A percentile compares a stretch with the other conserved stretches of the same genome.
These are phyloP conservation scores for Sclerotinia glacialis DNA, from an alignment of 2,329 filamentous ascomycete genomes.

Conservation along the genomic window DNA sequence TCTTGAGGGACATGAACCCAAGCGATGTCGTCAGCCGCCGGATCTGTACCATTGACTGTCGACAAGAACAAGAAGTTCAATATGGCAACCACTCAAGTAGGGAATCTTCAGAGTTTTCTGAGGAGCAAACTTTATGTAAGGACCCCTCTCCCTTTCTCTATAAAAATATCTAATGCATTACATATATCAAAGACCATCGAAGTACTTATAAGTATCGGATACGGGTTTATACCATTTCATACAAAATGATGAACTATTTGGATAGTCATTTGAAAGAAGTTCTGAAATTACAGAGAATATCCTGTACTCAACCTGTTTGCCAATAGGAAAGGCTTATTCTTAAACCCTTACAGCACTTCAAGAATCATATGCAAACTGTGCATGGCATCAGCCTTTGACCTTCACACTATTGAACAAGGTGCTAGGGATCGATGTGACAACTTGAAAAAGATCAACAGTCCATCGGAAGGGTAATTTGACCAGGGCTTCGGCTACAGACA, in stretches of 20 bases:
- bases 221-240: not conserved
- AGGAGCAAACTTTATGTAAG: not conserved
- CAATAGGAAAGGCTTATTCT: slow-evolving; percentile 28
- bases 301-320: slow-evolving; percentile 23
- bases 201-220: slow-evolving; percentile 5
- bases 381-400: slow-evolving; percentile 27
- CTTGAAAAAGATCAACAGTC: too few species aligned
- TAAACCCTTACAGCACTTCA: slow-evolving; percentile 33
- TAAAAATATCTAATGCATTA: slow-evolving; percentile 16
- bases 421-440: too few species aligned
- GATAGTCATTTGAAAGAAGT: not conserved
- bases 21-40: not conserved
- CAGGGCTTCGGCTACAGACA: too few species aligned
- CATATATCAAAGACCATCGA: not conserved
- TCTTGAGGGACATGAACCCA: not conserved
- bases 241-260: slow-evolving; percentile 11
- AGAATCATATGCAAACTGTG: slow-evolving; percentile 29
- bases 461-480: too few species aligned
- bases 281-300: slow-evolving; percentile 15
- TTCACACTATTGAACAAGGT: not conserved
- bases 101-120: not conserved
- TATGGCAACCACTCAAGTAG: not conserved
- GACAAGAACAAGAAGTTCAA: not conserved
- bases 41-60: not conserved
- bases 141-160: not conserved